These are phyloP conservation scores for Stachybotrys elegans DNA, from an alignment of 2,329 filamentous ascomycete species.

Conservation along the genomic window DNA sequence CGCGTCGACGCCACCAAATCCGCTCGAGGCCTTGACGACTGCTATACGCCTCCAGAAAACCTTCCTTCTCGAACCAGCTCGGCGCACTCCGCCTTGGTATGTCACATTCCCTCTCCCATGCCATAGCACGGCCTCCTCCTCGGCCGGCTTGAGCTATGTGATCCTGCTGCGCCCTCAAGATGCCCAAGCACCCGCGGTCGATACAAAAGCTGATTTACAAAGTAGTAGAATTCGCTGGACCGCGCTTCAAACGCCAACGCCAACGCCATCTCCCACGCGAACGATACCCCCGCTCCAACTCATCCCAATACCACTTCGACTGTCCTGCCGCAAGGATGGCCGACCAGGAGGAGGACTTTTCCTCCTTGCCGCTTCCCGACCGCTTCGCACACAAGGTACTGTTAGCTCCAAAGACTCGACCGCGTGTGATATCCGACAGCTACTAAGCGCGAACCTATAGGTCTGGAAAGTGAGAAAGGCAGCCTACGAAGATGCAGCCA, in stretches of 20 bases:
- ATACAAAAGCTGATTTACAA: slow-evolving; percentile 25
- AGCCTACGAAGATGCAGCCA: slow-evolving; percentile 87
- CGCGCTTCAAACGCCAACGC: slow-evolving; percentile 10
- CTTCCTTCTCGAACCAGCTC: too few relatives aligned
- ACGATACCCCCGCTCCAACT: slow-evolving; percentile 16
- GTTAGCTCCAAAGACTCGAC: too few relatives aligned
- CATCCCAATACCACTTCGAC: slow-evolving; percentile 11
- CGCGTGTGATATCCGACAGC: too few relatives aligned
- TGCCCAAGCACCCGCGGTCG: slow-evolving; percentile 13
- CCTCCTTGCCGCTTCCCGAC: slow-evolving; percentile 70
- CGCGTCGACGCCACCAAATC: too few relatives aligned
- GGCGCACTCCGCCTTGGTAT: too few relatives aligned
- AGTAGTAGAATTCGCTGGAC: slow-evolving; percentile 19
- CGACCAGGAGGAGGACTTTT: slow-evolving; percentile 78
- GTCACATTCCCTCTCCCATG: too few relatives aligned
- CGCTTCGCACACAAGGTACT: slow-evolving; percentile 84
- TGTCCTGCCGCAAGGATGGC: slow-evolving; percentile 53
- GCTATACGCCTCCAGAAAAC: too few relatives aligned
- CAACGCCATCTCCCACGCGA: slow-evolving; percentile 9
- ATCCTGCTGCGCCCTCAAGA: slow-evolving; percentile 20
- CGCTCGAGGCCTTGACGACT: too few relatives aligned
- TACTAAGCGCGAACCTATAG: too few relatives aligned
- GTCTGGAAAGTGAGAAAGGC: slow-evolving; percentile 96
- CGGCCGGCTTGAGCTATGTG: too few relatives aligned
- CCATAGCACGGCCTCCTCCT: too few relatives aligned